These are phyloP conservation scores for Calonectria pteridis DNA, from an alignment of 2,329 filamentous ascomycete genomes.

Conservation along the genomic window DNA sequence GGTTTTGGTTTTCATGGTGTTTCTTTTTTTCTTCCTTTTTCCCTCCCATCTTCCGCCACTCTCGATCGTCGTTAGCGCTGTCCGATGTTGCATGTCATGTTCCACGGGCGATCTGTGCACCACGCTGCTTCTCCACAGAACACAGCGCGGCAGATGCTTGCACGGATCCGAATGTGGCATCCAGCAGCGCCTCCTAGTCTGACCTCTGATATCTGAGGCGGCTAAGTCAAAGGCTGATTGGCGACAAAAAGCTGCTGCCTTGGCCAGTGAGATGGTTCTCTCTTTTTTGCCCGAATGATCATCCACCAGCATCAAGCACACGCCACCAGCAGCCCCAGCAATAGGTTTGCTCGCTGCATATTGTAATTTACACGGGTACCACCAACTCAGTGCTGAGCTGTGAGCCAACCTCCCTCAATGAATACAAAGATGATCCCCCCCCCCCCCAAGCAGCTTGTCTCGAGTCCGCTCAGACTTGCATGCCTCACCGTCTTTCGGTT, in stretches of 20 bases:
- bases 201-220: slow-evolving; percentile 14
- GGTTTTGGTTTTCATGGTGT: background rate
- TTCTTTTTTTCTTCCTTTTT: background rate
- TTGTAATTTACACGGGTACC: background rate
- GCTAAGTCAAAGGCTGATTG: slow-evolving; percentile 3
- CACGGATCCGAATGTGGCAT: slow-evolving; percentile 32
- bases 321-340: background rate
- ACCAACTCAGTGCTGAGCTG: background rate
- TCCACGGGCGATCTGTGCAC: slow-evolving; percentile 30
- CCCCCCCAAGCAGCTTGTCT: background rate
- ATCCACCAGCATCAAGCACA: slow-evolving; percentile 1
- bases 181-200: slow-evolving; percentile 16
- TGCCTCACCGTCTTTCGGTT: slow-evolving; percentile 4
- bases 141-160: slow-evolving; percentile 28
- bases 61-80: slow-evolving; percentile 13
- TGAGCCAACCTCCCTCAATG: background rate
- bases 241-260: slow-evolving; percentile 7
- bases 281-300: background rate
- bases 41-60: background rate
- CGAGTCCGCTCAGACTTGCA: slow-evolving; percentile 4
- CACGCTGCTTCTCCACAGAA: slow-evolving; percentile 9
- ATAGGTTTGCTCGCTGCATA: background rate
- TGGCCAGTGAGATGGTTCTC: slow-evolving; percentile 12
- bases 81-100: slow-evolving; percentile 22
- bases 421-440: background rate